A percentile compares a stretch with the other conserved stretches of the same genome.
phyloP scores from a whole-genome alignment of 1,284 basidiomycete genomes.

The Malassezia furfur region DNA sequence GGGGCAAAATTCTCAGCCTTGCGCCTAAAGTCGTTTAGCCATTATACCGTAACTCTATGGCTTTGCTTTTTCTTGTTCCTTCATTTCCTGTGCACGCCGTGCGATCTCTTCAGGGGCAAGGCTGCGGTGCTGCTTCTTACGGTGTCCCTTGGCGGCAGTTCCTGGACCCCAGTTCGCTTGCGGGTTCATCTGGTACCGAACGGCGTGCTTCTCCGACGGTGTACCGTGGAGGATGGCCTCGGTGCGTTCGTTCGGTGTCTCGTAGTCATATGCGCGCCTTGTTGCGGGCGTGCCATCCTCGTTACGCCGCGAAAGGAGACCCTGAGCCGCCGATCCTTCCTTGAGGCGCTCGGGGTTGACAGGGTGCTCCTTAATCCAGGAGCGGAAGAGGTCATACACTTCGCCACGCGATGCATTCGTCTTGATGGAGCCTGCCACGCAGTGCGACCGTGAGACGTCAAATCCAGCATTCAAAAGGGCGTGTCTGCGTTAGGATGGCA shows the following conservation, averaged over 20 bases:
- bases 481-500: conserved; percentile 54
- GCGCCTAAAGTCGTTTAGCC: conserved; percentile 68
- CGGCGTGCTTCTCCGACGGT: neutral
- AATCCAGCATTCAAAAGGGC: conserved; percentile 79
- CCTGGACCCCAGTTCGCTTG: conserved; percentile 80
- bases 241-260: conserved; percentile 19
- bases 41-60: conserved; percentile 6
- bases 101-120: conserved; percentile 11
- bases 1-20: conserved; percentile 85
- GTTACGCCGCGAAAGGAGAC: conserved; percentile 57
- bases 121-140: conserved; percentile 11
- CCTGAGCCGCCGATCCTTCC: conserved; percentile 58
- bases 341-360: conserved; percentile 62
- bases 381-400: conserved; percentile 72
- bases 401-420: conserved; percentile 67
- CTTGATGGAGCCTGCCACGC: conserved; percentile 77
- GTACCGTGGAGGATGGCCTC: conserved; percentile 11
- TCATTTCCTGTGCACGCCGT: conserved; percentile 10
- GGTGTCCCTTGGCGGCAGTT: conserved; percentile 39
- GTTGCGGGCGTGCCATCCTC: conserved; percentile 26
- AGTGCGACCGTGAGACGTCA: conserved; percentile 79
- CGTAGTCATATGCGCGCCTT: conserved; percentile 22
- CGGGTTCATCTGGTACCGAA: conserved; percentile 83
- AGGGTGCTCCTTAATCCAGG: conserved; percentile 64
- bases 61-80: neutral